Percentiles rank a stretch among this genome's conserved stretches.
Evolutionary conservation across 495 filamentous ascomycete genomes (phyloP).

Genomic region (Terfezia boudieri): DNA sequence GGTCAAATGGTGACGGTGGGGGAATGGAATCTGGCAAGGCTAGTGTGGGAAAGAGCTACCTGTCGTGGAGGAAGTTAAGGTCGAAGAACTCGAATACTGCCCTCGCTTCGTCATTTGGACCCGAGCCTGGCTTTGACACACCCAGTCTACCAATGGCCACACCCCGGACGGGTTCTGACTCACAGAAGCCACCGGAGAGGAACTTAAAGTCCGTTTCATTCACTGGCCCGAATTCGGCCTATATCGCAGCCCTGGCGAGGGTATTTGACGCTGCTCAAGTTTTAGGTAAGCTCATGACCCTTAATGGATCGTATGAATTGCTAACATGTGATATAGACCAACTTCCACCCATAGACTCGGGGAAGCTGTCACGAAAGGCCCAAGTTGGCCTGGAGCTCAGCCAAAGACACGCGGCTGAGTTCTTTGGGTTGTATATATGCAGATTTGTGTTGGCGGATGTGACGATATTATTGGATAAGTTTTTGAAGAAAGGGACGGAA

Average conservation of each 20-base stretch:
- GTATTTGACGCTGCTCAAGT: constrained; percentile 89
- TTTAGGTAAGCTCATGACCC: constrained; percentile 42
- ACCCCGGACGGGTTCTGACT: constrained; percentile 6
- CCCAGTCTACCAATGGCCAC: constrained; percentile 12
- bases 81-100: constrained; percentile 48
- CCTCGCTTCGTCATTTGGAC: constrained; percentile 5
- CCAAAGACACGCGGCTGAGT: constrained; percentile 83
- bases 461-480: constrained; percentile 77
- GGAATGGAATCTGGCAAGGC: constrained; percentile 16
- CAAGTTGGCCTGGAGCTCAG: constrained; percentile 87
- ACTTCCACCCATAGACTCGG: constrained; percentile 31
- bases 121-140: constrained; percentile 6
- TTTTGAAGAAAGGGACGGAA: constrained; percentile 84
- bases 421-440: constrained; percentile 92
- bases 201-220: constrained; percentile 47
- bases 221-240: constrained; percentile 27
- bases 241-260: constrained; percentile 42
- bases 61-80: constrained; percentile 72
- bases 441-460: constrained; percentile 79
- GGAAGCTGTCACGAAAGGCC: constrained; percentile 50
- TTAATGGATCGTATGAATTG: not conserved
- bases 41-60: constrained; percentile 22
- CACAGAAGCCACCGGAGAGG: constrained; percentile 32
- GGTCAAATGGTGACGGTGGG: constrained; percentile 11
- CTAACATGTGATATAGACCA: constrained; percentile 3